phyloP scores from a whole-genome alignment of 805 yeast genomes.

The Wickerhamiella azyma region DNA sequence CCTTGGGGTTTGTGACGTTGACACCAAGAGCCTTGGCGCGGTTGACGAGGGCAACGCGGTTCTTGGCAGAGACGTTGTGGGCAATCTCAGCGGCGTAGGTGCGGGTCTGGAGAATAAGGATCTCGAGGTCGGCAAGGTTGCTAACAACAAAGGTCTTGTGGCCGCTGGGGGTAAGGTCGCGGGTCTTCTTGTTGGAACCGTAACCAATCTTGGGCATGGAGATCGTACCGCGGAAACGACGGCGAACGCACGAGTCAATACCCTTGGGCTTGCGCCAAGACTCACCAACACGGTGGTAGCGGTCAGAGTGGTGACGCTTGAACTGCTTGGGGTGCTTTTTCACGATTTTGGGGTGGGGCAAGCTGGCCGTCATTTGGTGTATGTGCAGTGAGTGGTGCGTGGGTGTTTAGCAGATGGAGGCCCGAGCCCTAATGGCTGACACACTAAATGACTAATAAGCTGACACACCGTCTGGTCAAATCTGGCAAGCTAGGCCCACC shows the following conservation, averaged over 20 bases:
- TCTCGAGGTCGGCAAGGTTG: slow-evolving; percentile 88
- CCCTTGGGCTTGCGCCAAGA: slow-evolving; percentile 99
- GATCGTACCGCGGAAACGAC: slow-evolving; percentile 97
- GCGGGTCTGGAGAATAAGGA: slow-evolving; percentile 91
- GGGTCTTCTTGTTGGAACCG: slow-evolving; percentile 99
- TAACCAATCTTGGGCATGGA: slow-evolving; percentile 99
- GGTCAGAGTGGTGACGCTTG: slow-evolving; percentile 99
- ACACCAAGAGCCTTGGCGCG: slow-evolving; percentile 98
- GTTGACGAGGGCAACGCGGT: slow-evolving; percentile 91
- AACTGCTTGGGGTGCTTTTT: slow-evolving; percentile 98
- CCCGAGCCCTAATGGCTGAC: neutral
- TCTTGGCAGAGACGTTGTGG: slow-evolving; percentile 94
- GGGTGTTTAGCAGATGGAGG: neutral
- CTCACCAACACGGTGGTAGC: slow-evolving; percentile 95
- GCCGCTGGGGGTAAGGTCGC: slow-evolving; percentile 91
- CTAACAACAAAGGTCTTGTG: slow-evolving; percentile 93
- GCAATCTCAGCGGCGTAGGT: slow-evolving; percentile 99
- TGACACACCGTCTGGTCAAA: too few species aligned
- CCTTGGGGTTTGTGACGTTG: slow-evolving; percentile 98
- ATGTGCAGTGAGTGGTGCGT: neutral
- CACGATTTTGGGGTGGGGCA: slow-evolving; percentile 98
- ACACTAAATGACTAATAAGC: too few species aligned
- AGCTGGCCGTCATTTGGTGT: slow-evolving; percentile 73
- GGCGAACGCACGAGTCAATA: slow-evolving; percentile 99
- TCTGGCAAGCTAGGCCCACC: too few species aligned